Conservation (phyloP, 1,139 yeast species). For the Pichia sp. region DNA sequence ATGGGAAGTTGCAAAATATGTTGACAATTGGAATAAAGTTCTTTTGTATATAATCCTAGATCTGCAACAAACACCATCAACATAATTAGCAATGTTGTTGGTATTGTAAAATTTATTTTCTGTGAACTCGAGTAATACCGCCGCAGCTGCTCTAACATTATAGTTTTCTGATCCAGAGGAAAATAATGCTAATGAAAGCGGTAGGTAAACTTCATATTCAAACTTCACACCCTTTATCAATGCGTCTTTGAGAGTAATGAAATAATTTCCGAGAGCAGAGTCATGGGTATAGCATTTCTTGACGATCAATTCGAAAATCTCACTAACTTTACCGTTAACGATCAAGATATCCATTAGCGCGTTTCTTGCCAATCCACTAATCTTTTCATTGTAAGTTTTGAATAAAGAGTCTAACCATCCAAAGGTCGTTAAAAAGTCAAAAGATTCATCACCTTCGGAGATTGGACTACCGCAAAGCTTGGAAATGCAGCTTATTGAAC, state of each 20-base stretch:
- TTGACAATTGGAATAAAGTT: slow-evolving; percentile 65
- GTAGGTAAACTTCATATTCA: slow-evolving; percentile 49
- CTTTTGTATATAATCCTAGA: slow-evolving; percentile 75
- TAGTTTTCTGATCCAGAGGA: slow-evolving; percentile 63
- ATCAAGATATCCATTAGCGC: slow-evolving; percentile 67
- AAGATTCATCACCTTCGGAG: slow-evolving; percentile 51
- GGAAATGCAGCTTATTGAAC: slow-evolving; percentile 83
- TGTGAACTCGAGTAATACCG: slow-evolving; percentile 50
- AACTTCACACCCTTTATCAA: slow-evolving; percentile 41
- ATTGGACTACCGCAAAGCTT: slow-evolving; percentile 66
- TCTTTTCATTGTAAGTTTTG: slow-evolving; percentile 52
- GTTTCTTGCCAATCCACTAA: slow-evolving; percentile 61
- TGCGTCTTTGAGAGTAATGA: slow-evolving; percentile 64
- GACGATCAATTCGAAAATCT: slow-evolving; percentile 59
- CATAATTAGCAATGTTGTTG: slow-evolving; percentile 44
- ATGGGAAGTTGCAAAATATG: slow-evolving; percentile 54
- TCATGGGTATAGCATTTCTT: slow-evolving; percentile 62
- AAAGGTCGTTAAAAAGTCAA: slow-evolving; percentile 65
- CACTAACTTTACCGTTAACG: slow-evolving; percentile 53
- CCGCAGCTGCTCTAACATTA: slow-evolving; percentile 59
- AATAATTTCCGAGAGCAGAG: slow-evolving; percentile 61
- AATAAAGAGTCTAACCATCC: slow-evolving; percentile 76
- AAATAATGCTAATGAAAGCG: slow-evolving; percentile 60
- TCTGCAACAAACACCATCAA: slow-evolving; percentile 59
- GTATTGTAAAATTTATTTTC: slow-evolving; percentile 52